phyloP scores from a whole-genome alignment of 23 red algal genomes.

The Gracilariopsis chorda region DNA sequence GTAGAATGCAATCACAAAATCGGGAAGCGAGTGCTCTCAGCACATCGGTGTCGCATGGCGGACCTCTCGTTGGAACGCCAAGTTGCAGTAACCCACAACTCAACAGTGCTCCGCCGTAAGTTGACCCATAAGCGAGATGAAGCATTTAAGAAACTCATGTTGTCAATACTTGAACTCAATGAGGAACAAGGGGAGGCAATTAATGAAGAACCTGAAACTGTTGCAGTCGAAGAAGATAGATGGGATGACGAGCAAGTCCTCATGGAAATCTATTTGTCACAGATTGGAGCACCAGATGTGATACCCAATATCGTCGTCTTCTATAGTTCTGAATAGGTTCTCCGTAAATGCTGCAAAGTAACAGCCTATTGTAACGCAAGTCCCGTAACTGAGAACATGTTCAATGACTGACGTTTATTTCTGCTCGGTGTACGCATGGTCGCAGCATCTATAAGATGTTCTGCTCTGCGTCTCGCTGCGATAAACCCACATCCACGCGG shows the following conservation, averaged over 20 bases:
- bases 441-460: no score
- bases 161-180: background rate
- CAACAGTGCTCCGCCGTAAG: background rate
- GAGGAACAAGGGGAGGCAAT: background rate
- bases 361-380: no score
- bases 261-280: background rate
- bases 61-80: background rate
- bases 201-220: background rate
- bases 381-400: no score
- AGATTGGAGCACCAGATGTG: background rate
- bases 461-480: no score
- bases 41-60: background rate
- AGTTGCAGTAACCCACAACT: background rate
- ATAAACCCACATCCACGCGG: no score
- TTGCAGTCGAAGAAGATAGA: background rate
- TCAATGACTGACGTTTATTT: no score
- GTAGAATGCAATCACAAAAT: slow-evolving; percentile 13
- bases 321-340: no score
- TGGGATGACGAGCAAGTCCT: background rate
- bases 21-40: background rate
- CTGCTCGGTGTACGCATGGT: no score
- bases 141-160: background rate
- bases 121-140: background rate
- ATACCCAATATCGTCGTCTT: background rate
- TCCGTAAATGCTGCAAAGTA: no score